phyloP scores from a whole-genome alignment of 1,139 yeast species.

The Debaryomyces robertsiae region DNA sequence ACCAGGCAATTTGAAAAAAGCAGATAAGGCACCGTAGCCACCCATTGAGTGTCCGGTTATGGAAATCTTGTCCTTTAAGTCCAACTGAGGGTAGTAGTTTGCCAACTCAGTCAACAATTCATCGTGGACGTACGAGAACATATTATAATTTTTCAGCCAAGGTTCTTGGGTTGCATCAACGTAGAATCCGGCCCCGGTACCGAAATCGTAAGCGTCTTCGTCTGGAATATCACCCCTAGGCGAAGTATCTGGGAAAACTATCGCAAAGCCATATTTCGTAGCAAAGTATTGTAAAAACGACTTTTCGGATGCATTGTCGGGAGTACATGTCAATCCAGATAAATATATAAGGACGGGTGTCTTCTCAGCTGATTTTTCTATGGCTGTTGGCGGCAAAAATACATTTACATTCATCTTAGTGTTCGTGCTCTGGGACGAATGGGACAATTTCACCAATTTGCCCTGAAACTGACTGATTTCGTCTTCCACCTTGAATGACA shows the following conservation, averaged over 20 bases:
- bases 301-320: slow-evolving; percentile 93
- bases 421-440: slow-evolving; percentile 64
- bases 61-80: slow-evolving; percentile 56
- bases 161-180: slow-evolving; percentile 78
- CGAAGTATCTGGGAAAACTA: slow-evolving; percentile 95
- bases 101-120: slow-evolving; percentile 65
- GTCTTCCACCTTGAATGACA: slow-evolving; percentile 56
- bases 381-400: slow-evolving; percentile 66
- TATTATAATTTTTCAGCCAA: slow-evolving; percentile 72
- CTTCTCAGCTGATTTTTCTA: slow-evolving; percentile 23
- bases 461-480: slow-evolving; percentile 78
- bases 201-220: slow-evolving; percentile 85
- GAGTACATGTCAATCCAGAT: slow-evolving; percentile 92
- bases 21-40: slow-evolving; percentile 87
- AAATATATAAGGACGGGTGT: slow-evolving; percentile 79
- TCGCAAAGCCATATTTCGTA: slow-evolving; percentile 76
- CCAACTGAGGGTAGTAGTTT: slow-evolving; percentile 51
- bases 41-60: slow-evolving; percentile 98
- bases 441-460: slow-evolving; percentile 70
- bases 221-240: slow-evolving; percentile 95
- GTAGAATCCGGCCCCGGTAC: slow-evolving; percentile 94
- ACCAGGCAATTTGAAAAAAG: slow-evolving; percentile 74
- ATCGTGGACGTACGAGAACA: slow-evolving; percentile 80
- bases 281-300: slow-evolving; percentile 87
- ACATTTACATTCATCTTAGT: slow-evolving; percentile 84